Base-by-base conservation (phyloP, 2,329 filamentous ascomycete species). In the Diaporthe longicolla region DNA sequence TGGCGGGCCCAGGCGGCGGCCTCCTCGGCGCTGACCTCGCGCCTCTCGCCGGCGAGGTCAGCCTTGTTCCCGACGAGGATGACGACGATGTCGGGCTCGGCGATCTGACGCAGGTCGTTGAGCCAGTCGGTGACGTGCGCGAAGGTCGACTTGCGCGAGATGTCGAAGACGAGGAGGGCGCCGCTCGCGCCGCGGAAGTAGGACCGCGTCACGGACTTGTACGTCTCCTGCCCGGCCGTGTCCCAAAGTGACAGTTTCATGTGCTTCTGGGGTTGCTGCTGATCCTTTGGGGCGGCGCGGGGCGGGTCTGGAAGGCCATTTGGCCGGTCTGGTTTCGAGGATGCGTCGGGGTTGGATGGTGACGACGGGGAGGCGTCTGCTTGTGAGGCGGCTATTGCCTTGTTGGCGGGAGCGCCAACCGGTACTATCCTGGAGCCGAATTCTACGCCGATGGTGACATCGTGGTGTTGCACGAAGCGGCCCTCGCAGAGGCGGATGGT, bases 201-300 rank as follows among this genome's bases (percentile, higher is more conserved):
- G 76, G 94, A 97, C 71, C 96, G 89, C 11, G 96, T 98, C 74
- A 98, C 97, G 58, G 93, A 96, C 83, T 98, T 98, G 87, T 98
- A 98, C 17, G 95, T 98, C 86, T 98, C 96, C 83, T 98, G 96
- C 35, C 96, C 96, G 21, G 96, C 96, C 0, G 96, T 98, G 82
- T 98, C 96, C 96, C 96, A 98, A 15, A 98, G 87, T 58, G 92
- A 95, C 7, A 98, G 89, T 84, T 98, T 98, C 95, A 98, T 98
- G 85, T 96, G 93, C 80, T 91, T 92, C 82, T 93, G 91, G 40
- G 84, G 85, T 9, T 81, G 79, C 19, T 79, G 76, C 54, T 37
- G 73, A 48, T 52, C 73, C 48, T 74, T 66, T 15, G 72, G 63
- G 21, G 71, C 63, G 43, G 71, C 59, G 77, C 84, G 83, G 15